phyloP scores from a whole-genome alignment of 441 rosid genomes.

The Erodium chrysanthum region DNA sequence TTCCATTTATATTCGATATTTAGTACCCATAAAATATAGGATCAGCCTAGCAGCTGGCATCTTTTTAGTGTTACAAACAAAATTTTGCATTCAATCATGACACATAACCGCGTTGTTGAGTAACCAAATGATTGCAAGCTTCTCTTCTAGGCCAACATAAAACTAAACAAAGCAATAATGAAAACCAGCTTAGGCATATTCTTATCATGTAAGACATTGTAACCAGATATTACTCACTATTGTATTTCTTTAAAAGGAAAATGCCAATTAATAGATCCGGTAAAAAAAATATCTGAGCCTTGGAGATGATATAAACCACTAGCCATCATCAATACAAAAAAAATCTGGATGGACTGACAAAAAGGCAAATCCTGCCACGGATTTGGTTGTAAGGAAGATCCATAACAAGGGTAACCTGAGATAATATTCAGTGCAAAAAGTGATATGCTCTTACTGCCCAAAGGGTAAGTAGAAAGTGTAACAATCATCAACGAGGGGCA shows the following conservation, averaged over 20 bases:
- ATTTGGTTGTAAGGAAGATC: background rate
- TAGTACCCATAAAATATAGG: background rate
- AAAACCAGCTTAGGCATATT: background rate
- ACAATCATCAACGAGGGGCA: background rate
- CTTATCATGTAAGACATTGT: background rate
- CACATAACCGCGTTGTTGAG: background rate
- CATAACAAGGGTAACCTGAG: background rate
- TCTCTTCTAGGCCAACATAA: conserved; percentile 1
- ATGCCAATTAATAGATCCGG: background rate
- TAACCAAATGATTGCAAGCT: conserved; percentile 6
- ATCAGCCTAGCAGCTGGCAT: background rate
- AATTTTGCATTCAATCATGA: background rate
- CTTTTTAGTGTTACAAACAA: background rate
- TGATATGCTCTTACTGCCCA: background rate
- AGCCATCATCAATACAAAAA: background rate
- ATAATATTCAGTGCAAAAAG: background rate
- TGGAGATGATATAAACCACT: conserved; percentile 1
- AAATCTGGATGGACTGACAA: background rate
- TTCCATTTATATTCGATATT: background rate
- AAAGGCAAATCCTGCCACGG: background rate
- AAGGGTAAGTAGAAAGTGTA: background rate
- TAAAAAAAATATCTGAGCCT: background rate
- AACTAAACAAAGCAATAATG: background rate
- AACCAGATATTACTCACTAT: conserved; percentile 1
- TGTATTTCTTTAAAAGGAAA: background rate